Conservation (phyloP, 805 yeast genomes). For the Zygotorulaspora florentina region DNA sequence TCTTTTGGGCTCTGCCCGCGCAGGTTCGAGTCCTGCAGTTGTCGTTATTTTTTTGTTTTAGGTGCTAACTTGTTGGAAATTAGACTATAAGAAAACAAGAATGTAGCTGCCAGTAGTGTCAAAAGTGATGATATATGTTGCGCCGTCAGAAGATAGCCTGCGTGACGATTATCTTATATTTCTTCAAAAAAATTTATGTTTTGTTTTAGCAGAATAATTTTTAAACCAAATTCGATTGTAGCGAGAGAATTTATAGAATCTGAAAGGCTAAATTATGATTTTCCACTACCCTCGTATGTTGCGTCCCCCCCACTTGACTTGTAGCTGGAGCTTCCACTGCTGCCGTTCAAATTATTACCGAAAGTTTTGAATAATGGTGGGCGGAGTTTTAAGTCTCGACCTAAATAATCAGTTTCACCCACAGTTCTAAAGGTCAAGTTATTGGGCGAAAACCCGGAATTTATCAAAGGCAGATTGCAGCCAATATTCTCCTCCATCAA, state of each 20-base stretch:
- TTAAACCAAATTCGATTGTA: neutral
- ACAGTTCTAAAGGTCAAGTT: neutral
- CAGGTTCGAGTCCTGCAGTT: slow-evolving; percentile 66
- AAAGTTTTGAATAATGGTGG: neutral
- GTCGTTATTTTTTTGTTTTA: slow-evolving; percentile 48
- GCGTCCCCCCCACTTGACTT: slow-evolving; percentile 30
- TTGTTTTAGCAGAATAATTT: neutral
- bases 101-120: too few relatives aligned
- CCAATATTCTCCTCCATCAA: neutral
- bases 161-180: too few relatives aligned
- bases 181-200: too few relatives aligned
- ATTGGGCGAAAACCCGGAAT: neutral
- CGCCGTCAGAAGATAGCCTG: neutral
- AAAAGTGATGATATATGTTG: neutral
- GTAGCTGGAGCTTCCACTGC: slow-evolving; percentile 15
- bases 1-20: slow-evolving; percentile 52
- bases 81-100: too few relatives aligned
- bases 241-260: neutral
- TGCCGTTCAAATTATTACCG: neutral
- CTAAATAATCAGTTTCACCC: neutral
- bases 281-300: slow-evolving; percentile 21
- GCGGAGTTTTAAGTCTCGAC: neutral
- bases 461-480: neutral
- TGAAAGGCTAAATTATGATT: neutral
- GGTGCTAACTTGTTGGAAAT: too few relatives aligned